Evolutionary conservation across 768 basidiomycete genomes (phyloP).

Genomic region (Daedalea quercina): DNA sequence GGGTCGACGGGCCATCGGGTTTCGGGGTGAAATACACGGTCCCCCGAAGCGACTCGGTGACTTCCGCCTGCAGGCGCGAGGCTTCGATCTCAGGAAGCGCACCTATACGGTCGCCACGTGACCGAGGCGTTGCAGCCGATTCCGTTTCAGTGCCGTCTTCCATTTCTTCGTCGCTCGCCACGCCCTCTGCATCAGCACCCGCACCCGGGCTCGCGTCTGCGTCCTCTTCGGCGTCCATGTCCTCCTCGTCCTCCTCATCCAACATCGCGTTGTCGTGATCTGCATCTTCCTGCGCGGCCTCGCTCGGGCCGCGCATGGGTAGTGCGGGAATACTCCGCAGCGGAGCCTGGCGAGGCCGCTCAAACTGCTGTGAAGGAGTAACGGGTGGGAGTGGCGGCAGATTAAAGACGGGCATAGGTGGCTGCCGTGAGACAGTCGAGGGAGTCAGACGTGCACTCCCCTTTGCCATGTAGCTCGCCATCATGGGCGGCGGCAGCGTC

Average conservation of each 20-base stretch:
- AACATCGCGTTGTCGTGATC: slow-evolving; percentile 23
- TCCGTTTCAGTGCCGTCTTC: slow-evolving; percentile 23
- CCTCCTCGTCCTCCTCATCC: slow-evolving; percentile 28
- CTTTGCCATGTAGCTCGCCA: slow-evolving; percentile 24
- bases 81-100: slow-evolving; percentile 15
- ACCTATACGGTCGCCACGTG: slow-evolving; percentile 5
- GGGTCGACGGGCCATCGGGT: slow-evolving; percentile 8
- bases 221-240: slow-evolving; percentile 19
- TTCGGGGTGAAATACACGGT: slow-evolving; percentile 15
- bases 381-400: slow-evolving; percentile 41
- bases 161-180: slow-evolving; percentile 28
- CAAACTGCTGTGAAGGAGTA: slow-evolving; percentile 14
- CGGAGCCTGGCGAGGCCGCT: slow-evolving; percentile 23
- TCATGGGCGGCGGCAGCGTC: slow-evolving; percentile 23
- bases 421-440: slow-evolving; percentile 36
- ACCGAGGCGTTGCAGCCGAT: slow-evolving; percentile 3
- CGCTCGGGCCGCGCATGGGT: slow-evolving; percentile 34
- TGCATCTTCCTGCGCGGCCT: slow-evolving; percentile 20
- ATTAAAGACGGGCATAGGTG: slow-evolving; percentile 39
- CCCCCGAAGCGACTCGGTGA: background rate
- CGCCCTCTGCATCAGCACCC: slow-evolving; percentile 28
- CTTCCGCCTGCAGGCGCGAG: slow-evolving; percentile 7
- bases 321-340: slow-evolving; percentile 52
- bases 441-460: slow-evolving; percentile 39
- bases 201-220: slow-evolving; percentile 14